Base-by-base conservation (phyloP, 257 asterid genomes). In the Solanum etuberosum region DNA sequence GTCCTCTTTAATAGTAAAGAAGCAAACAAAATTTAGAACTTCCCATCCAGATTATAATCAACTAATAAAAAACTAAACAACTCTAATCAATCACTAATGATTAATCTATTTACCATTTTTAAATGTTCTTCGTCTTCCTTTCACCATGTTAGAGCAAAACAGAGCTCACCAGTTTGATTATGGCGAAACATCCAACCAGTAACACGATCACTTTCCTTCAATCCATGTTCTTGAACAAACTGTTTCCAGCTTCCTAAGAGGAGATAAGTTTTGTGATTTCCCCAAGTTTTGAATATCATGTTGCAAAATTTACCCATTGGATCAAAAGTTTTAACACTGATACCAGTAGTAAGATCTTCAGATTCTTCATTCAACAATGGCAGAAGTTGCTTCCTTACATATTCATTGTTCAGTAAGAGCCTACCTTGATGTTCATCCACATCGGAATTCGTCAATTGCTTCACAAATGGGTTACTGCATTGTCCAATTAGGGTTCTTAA, bases 401-500 rank as follows among this genome's bases (percentile, higher is more conserved):
- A 42, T 0, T 18, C 85, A 15, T 51, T 57, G 40, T n/a, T 54
- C 2, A 88, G 34, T 32, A 72, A 59, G 0, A 88, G 25, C 34
- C 89, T 88, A 1, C 86, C 82, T 42, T 84, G 89, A 74, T 35
- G 35, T 1, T 40, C 74, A 20, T 59, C 31, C 21, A 88, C 32
- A 57, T 84, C 87, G 5, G 85, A 37, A 38, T 37, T 40, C 4
- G 85, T 72, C 87, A 87, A 51, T 57, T 87, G 87, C 48, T 87
- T 87, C 85, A 29, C 12, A 25, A 84, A 84, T 7, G 89, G 87
- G 27, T 57, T 61, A 31, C 87, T 84, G 68, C 89, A 88, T 73
- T 7, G 34, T 5, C 87, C 87, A 31, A 84, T 88, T 40, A 71
- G 12, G 12, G 54, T 73, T 6, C 5, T 21, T 32, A 88, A 27